A percentile compares a stretch with the other conserved stretches of the same genome.
phyloP scores from a whole-genome alignment of 768 basidiomycete genomes.

The Boletus rufocinnamomeus region DNA sequence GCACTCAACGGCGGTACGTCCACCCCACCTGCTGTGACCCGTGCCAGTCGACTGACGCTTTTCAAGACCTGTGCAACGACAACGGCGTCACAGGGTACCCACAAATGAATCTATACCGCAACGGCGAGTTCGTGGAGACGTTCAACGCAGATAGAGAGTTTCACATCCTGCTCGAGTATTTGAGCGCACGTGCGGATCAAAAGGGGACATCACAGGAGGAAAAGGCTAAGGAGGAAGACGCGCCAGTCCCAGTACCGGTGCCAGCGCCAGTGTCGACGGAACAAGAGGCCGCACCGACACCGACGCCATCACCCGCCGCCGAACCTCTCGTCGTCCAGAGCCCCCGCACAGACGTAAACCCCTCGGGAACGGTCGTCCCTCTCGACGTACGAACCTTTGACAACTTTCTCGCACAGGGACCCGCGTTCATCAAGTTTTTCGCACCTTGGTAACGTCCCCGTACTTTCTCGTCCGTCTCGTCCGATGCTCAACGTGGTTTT shows the following conservation, averaged over 20 bases:
- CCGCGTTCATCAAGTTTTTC: constrained; percentile 77
- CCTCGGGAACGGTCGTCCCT: constrained; percentile 28
- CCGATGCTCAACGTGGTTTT: not conserved
- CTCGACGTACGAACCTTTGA: constrained; percentile 40
- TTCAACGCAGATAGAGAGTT: constrained; percentile 58
- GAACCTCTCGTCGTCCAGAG: constrained; percentile 21
- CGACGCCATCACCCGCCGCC: constrained; percentile 1
- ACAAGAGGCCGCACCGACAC: constrained; percentile 3
- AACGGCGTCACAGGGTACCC: constrained; percentile 75
- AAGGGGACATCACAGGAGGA: not conserved
- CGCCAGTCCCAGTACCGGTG: not conserved
- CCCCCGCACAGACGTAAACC: constrained; percentile 20
- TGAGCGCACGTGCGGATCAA: constrained; percentile 46
- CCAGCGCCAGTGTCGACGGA: constrained; percentile 5
- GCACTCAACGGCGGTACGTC: constrained; percentile 71
- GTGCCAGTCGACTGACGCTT: not conserved
- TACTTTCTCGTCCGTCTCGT: too few species aligned
- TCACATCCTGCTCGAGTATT: constrained; percentile 55
- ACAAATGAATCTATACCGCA: constrained; percentile 67
- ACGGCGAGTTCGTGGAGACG: constrained; percentile 60
- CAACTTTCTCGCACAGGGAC: constrained; percentile 43
- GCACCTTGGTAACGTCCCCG: constrained; percentile 71
- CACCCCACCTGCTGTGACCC: too few species aligned
- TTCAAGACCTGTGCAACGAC: constrained; percentile 79
- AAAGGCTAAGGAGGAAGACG: not conserved